phyloP scores from a whole-genome alignment of 2,329 filamentous ascomycete genomes.

The Sclerotinia subarctica region DNA sequence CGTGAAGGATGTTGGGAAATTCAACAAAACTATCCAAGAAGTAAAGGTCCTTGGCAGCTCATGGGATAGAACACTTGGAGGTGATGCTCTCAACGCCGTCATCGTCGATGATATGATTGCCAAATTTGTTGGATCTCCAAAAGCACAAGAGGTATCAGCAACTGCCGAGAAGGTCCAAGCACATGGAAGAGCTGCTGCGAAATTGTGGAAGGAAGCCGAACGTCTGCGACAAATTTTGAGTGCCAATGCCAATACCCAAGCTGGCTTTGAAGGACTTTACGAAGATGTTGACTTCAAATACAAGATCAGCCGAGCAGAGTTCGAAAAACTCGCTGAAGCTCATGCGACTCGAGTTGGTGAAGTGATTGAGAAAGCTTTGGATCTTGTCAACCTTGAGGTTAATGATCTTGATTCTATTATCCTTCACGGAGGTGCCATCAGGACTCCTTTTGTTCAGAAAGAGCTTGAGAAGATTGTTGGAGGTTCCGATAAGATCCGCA shows the following conservation, averaged over 20 bases:
- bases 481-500: constrained; percentile 73
- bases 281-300: constrained; percentile 93
- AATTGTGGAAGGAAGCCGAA: constrained; percentile 91
- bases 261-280: constrained; percentile 83
- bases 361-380: constrained; percentile 72
- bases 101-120: constrained; percentile 86
- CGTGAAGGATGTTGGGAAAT: constrained; percentile 88
- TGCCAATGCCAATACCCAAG: constrained; percentile 78
- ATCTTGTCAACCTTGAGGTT: constrained; percentile 67
- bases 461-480: constrained; percentile 74
- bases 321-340: constrained; percentile 71
- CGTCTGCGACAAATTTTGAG: constrained; percentile 84
- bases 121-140: constrained; percentile 69
- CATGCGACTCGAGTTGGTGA: constrained; percentile 65
- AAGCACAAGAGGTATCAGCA: constrained; percentile 62
- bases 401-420: constrained; percentile 84
- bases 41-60: constrained; percentile 82
- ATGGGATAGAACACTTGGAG: constrained; percentile 87
- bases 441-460: constrained; percentile 93
- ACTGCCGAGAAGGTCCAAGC: constrained; percentile 61
- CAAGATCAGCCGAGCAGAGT: constrained; percentile 75
- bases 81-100: constrained; percentile 81
- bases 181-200: constrained; percentile 82
- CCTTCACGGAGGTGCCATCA: constrained; percentile 83
- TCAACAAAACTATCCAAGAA: constrained; percentile 96